phyloP scores from a whole-genome alignment of 129 eudicot genomes.

The Pulicaria dysenterica region DNA sequence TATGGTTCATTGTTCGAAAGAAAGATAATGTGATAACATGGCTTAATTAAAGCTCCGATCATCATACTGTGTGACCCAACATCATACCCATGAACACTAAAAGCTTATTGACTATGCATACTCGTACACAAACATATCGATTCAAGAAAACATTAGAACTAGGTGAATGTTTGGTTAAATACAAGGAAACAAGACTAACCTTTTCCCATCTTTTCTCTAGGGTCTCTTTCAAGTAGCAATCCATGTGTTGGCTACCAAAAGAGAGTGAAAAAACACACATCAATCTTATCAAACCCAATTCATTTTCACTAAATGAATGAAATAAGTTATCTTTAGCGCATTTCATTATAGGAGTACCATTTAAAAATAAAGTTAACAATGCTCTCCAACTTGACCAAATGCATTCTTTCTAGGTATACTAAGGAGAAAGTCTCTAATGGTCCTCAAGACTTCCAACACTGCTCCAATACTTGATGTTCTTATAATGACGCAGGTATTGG shows the following conservation, averaged over 20 bases:
- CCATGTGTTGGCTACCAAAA: background rate
- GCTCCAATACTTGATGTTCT: conserved; percentile 2
- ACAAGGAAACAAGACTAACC: conserved; percentile 9
- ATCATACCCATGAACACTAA: too few relatives aligned
- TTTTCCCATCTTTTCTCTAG: background rate
- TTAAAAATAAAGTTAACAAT: background rate
- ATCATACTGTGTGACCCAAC: too few relatives aligned
- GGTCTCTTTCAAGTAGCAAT: background rate
- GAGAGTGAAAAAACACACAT: too few relatives aligned
- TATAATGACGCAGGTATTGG: conserved; percentile 15
- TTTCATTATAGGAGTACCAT: background rate
- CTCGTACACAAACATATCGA: too few relatives aligned
- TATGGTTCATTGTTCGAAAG: too few relatives aligned
- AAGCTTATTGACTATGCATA: too few relatives aligned
- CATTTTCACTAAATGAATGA: too few relatives aligned
- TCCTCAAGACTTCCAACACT: conserved; percentile 14
- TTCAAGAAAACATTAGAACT: too few relatives aligned
- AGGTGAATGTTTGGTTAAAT: background rate
- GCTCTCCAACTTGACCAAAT: background rate
- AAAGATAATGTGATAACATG: too few relatives aligned
- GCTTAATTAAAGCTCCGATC: too few relatives aligned
- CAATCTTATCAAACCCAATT: too few relatives aligned
- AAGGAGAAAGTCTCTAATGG: background rate
- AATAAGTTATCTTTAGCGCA: too few relatives aligned
- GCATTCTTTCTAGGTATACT: background rate